A percentile compares a stretch with the other conserved stretches of the same genome.
Conservation (phyloP, 176 grass and related monocot genomes). For the Aegilops longissima region DNA sequence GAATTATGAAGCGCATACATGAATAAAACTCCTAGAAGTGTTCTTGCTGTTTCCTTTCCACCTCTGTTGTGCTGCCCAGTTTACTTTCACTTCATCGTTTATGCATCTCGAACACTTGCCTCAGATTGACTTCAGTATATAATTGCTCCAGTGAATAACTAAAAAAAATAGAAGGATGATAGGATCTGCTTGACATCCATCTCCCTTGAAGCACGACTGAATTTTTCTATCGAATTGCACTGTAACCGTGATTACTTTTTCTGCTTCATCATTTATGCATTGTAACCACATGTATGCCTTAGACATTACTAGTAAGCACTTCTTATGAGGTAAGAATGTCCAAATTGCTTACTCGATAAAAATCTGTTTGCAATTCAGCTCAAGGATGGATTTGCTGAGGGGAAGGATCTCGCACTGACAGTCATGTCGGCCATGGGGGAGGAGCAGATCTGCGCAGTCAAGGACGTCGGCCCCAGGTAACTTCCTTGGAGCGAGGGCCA, state of each 20-base stretch:
- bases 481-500: neutral
- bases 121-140: no score
- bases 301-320: neutral
- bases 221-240: neutral
- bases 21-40: neutral
- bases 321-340: neutral
- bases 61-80: neutral
- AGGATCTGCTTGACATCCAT: neutral
- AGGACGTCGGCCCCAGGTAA: constrained; percentile 74
- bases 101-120: neutral
- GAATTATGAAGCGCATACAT: neutral
- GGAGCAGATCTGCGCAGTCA: constrained; percentile 66
- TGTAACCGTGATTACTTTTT: neutral
- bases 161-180: no score
- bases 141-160: no score
- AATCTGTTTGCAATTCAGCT: constrained; percentile 46
- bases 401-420: constrained; percentile 63
- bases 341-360: neutral
- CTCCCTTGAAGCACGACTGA: neutral
- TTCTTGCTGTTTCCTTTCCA: neutral
- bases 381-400: constrained; percentile 56
- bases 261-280: neutral
- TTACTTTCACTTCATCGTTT: neutral
- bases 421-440: constrained; percentile 84
- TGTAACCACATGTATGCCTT: neutral